phyloP scores from a whole-genome alignment of 257 asterid genomes.

The Nemophila menziesii region DNA sequence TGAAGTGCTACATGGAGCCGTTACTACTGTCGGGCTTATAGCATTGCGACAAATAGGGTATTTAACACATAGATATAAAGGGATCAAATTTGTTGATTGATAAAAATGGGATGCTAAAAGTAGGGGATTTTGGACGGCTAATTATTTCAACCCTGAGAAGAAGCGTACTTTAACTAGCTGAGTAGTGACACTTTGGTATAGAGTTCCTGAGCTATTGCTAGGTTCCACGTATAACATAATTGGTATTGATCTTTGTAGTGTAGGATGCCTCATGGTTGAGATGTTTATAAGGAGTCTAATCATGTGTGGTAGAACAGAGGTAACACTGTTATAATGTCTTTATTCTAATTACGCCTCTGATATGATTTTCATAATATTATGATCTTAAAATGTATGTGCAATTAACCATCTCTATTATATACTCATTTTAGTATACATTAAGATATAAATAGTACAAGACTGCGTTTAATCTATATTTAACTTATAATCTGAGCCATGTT shows the following conservation, averaged over 20 bases:
- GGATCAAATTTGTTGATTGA: no score
- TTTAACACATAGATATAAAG: constrained; percentile 67
- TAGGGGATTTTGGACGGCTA: constrained; percentile 82
- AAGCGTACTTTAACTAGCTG: constrained; percentile 50
- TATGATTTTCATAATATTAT: no score
- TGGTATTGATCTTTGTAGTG: constrained; percentile 84
- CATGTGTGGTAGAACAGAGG: constrained; percentile 77
- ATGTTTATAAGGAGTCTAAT: constrained; percentile 68
- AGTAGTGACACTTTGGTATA: constrained; percentile 85
- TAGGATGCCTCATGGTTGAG: constrained; percentile 81
- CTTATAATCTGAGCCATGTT: constrained; percentile 33
- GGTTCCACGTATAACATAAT: constrained; percentile 64
- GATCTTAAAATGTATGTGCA: no score
- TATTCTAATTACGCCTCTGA: no score
- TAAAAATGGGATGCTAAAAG: constrained; percentile 51
- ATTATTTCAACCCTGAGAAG: constrained; percentile 28
- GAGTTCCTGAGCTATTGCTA: constrained; percentile 66
- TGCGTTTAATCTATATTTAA: neutral
- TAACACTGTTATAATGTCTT: no score
- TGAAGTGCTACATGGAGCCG: constrained; percentile 60
- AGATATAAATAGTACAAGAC: neutral
- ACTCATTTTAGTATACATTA: neutral
- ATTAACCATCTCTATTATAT: no score
- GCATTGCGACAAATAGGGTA: constrained; percentile 74
- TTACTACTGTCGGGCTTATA: constrained; percentile 59